A percentile compares a stretch with the other conserved stretches of the same genome.
Evolutionary conservation across 306 rosid genomes (phyloP).

Genomic region (Gastrolobium villosum): DNA sequence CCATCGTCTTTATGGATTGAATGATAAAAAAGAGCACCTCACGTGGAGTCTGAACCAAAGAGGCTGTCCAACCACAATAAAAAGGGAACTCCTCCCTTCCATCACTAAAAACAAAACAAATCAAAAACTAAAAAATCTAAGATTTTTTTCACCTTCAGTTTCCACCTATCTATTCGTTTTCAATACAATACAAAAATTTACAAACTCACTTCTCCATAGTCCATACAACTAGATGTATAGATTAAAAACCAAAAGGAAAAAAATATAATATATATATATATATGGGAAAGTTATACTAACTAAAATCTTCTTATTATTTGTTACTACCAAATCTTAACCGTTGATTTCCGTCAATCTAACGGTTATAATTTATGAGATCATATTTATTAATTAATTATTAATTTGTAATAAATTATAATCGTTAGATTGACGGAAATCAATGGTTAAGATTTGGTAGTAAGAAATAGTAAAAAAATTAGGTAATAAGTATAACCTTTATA

Average conservation of each 20-base stretch:
- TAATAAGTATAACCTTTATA: no score
- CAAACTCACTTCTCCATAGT: slow-evolving; percentile 15
- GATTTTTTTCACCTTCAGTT: slow-evolving; percentile 37
- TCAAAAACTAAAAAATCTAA: not conserved
- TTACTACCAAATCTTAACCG: no score
- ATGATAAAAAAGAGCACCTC: slow-evolving; percentile 99
- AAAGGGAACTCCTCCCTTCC: slow-evolving; percentile 53
- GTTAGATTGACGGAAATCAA: no score
- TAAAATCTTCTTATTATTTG: no score
- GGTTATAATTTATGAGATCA: no score
- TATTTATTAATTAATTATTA: no score
- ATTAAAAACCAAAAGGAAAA: not conserved
- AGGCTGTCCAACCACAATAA: slow-evolving; percentile 88
- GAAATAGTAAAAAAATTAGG: no score
- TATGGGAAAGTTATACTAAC: no score
- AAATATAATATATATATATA: slow-evolving; percentile 34
- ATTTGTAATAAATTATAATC: no score
- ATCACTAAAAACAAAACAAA: not conserved
- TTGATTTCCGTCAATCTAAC: no score
- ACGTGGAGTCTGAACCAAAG: slow-evolving; percentile 99
- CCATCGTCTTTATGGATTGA: slow-evolving; percentile 95
- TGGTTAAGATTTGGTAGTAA: no score
- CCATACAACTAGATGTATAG: slow-evolving; percentile 15
- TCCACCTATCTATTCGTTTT: slow-evolving; percentile 12
- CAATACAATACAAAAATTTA: not conserved